Percentiles rank a stretch among this genome's conserved stretches.
Evolutionary conservation across 805 yeast species (phyloP).

Genomic region (Schwanniomyces sp.): DNA sequence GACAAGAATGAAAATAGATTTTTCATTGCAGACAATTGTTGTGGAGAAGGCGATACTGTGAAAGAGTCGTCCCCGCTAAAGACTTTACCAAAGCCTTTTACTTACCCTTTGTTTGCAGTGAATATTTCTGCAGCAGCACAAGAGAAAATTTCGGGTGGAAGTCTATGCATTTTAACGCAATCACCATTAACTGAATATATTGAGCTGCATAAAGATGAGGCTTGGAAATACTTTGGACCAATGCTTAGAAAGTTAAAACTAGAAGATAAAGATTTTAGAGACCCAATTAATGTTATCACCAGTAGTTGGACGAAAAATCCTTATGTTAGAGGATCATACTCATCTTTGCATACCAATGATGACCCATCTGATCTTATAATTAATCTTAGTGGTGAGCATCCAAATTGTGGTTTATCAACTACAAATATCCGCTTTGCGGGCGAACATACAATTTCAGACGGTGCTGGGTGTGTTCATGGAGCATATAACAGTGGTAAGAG

Average conservation of each 20-base stretch:
- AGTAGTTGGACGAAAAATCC: constrained; percentile 83
- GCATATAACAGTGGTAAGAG: constrained; percentile 78
- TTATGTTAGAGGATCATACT: constrained; percentile 77
- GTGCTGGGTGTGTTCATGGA: constrained; percentile 91
- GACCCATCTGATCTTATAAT: constrained; percentile 64
- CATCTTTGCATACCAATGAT: constrained; percentile 67
- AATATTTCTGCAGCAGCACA: constrained; percentile 51
- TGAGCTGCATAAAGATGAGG: constrained; percentile 47
- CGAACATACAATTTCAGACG: constrained; percentile 83
- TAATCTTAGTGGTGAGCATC: constrained; percentile 51
- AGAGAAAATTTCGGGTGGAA: constrained; percentile 35
- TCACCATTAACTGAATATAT: constrained; percentile 68
- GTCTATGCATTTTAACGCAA: constrained; percentile 67
- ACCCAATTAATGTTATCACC: constrained; percentile 37
- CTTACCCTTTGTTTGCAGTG: constrained; percentile 60
- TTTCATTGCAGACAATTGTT: constrained; percentile 7
- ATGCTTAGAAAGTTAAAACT: constrained; percentile 33
- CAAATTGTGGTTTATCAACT: constrained; percentile 34
- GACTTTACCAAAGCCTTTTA: constrained; percentile 45
- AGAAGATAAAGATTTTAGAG: constrained; percentile 11
- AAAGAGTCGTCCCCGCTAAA: constrained; percentile 5
- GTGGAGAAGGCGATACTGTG: constrained; percentile 1
- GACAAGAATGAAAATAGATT: constrained; percentile 45
- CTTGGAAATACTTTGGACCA: constrained; percentile 63
- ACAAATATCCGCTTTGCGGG: constrained; percentile 77